These are phyloP conservation scores for Chalaropsis thielavioides DNA, from an alignment of 2,329 filamentous ascomycete species.

Conservation along the genomic window DNA sequence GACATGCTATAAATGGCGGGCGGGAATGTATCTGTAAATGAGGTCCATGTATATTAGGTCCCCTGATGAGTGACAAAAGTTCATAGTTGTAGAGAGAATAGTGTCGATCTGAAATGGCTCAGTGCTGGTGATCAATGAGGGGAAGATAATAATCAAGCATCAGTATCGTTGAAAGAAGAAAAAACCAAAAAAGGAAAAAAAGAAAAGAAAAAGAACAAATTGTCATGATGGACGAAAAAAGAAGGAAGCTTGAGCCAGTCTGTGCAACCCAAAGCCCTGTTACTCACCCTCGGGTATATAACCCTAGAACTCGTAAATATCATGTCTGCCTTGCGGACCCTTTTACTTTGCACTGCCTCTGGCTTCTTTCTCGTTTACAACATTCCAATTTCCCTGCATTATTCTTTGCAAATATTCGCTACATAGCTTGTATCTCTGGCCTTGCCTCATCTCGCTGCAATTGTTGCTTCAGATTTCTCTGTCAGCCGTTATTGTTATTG, in stretches of 20 bases:
- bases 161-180: too few species aligned
- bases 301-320: not conserved
- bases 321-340: conserved; percentile 2
- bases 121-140: too few species aligned
- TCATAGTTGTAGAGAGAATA: too few species aligned
- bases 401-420: not conserved
- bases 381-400: not conserved
- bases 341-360: conserved; percentile 3
- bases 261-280: not conserved
- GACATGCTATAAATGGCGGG: too few species aligned
- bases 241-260: not conserved
- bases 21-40: too few species aligned
- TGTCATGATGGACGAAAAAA: too few species aligned
- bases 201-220: not conserved
- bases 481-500: not conserved
- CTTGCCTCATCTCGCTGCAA: not conserved
- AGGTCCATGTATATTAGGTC: too few species aligned
- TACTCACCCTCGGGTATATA: not conserved
- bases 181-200: not conserved
- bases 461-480: not conserved
- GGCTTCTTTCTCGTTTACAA: not conserved
- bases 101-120: too few species aligned
- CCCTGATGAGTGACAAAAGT: too few species aligned
- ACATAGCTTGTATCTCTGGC: not conserved
- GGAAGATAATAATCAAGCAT: too few species aligned